Percentiles rank a stretch among this genome's conserved stretches.
Conservation (phyloP, 2,329 filamentous ascomycete genomes). For the Chaetothyriales sp. region DNA sequence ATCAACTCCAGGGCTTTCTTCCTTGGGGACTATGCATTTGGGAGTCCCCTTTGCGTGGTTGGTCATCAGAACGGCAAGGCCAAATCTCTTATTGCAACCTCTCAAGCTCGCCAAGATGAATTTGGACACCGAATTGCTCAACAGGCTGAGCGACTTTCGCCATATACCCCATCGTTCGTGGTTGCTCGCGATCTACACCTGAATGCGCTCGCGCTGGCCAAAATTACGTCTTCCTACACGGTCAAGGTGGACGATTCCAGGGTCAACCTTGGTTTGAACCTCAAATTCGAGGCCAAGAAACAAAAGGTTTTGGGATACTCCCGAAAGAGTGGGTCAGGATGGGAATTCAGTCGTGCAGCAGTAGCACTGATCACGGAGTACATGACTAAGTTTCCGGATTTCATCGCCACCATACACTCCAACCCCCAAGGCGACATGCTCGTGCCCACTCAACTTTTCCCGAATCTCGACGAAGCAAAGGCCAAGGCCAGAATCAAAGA, state of each 20-base stretch:
- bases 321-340: slow-evolving; percentile 67
- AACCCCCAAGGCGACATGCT: slow-evolving; percentile 78
- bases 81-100: slow-evolving; percentile 59
- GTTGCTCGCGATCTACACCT: slow-evolving; percentile 69
- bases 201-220: slow-evolving; percentile 78
- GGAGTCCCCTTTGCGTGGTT: slow-evolving; percentile 69
- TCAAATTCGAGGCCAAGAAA: slow-evolving; percentile 94
- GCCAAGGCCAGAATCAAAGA: slow-evolving; percentile 78
- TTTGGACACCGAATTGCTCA: slow-evolving; percentile 63
- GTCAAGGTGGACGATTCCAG: slow-evolving; percentile 68
- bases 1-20: slow-evolving; percentile 74
- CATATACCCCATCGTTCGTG: slow-evolving; percentile 75
- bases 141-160: slow-evolving; percentile 52
- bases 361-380: slow-evolving; percentile 69
- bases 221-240: slow-evolving; percentile 87
- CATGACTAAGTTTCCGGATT: slow-evolving; percentile 88
- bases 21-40: slow-evolving; percentile 83
- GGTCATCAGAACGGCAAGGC: slow-evolving; percentile 61
- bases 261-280: slow-evolving; percentile 80
- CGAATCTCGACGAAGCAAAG: slow-evolving; percentile 36
- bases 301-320: slow-evolving; percentile 93
- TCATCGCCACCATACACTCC: slow-evolving; percentile 73
- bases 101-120: slow-evolving; percentile 60
- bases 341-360: slow-evolving; percentile 87
- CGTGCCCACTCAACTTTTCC: slow-evolving; percentile 73